phyloP scores from a whole-genome alignment of 495 filamentous ascomycete genomes.

The Ramalina peruviana region DNA sequence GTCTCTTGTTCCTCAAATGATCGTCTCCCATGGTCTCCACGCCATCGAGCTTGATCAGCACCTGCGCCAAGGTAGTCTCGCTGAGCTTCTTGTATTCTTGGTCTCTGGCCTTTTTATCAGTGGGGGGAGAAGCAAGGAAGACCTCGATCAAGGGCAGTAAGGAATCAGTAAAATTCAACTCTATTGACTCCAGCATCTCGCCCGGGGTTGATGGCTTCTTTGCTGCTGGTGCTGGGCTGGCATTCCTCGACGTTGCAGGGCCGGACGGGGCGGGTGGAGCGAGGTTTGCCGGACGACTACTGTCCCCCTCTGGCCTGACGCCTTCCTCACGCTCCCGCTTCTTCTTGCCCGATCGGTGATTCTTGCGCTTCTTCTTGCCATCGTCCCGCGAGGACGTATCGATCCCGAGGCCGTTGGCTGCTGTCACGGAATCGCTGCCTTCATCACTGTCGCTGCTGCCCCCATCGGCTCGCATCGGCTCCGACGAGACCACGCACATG shows the following conservation, averaged over 20 bases:
- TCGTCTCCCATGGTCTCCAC: constrained; percentile 60
- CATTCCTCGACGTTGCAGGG: constrained; percentile 9
- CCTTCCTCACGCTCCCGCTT: constrained; percentile 13
- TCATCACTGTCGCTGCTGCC: constrained; percentile 9
- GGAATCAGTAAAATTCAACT: constrained; percentile 47
- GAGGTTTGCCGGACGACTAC: constrained; percentile 11
- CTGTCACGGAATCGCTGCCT: constrained; percentile 23
- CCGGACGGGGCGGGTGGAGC: constrained; percentile 11
- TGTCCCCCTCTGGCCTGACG: constrained; percentile 12
- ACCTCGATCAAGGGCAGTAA: constrained; percentile 52
- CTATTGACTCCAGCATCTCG: constrained; percentile 60
- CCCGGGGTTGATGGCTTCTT: constrained; percentile 37
- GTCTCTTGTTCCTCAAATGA: constrained; percentile 45
- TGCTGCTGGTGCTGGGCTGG: constrained; percentile 15
- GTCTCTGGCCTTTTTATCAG: constrained; percentile 52
- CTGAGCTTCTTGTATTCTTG: constrained; percentile 68
- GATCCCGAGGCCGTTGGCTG: constrained; percentile 24
- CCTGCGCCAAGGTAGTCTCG: constrained; percentile 72
- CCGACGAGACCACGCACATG: constrained; percentile 40
- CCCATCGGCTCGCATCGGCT: constrained; percentile 21
- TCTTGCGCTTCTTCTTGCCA: constrained; percentile 18
- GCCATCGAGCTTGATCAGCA: constrained; percentile 72
- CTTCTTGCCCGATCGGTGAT: constrained; percentile 19
- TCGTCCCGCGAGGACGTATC: background rate
- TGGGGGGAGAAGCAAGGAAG: constrained; percentile 52